Evolutionary conservation across 2,329 filamentous ascomycete species (phyloP), one percentile per base, ranked within the genome.

Genomic region (Penicillium sp.): DNA sequence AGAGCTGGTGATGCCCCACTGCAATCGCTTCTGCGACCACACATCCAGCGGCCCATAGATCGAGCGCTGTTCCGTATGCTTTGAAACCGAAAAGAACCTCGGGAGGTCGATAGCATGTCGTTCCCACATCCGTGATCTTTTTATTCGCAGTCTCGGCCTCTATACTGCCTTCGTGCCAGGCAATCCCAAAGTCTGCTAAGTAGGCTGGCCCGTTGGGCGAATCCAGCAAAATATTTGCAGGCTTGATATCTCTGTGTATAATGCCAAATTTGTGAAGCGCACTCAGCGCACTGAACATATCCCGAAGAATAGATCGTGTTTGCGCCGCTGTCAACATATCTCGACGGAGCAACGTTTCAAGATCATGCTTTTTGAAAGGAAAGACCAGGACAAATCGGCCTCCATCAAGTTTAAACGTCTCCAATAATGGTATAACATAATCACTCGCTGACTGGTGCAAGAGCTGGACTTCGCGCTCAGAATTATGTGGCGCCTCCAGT

Each of bases 51-150:
- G 89, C 91, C 95, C 96, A 99, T 78, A 98, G 88, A 75, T 99
- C 95, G 3, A 98, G 84, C 8, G 86, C 83, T 0, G 85, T 75
- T 2, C 84, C 86, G 72, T 99, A 99, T 0, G 82, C 79, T 54
- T 84, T 87, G 75, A 93, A 85, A 0, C 93, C 95, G 73, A 99
- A 98, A 7, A 99, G 83, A 0, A 93, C 86, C 73, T 99, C 96
- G 0, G 95, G 95, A 0, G 94, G 86, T 21, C 96, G 88, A 78
- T 99, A 99, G 53, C 91, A 87, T 0, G 93, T 94, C 1, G 94
- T 98, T 41, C 95, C 95, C 29, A 99, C 91, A 74, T 99, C 96
- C 7, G 95, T 89, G 56, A 97, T 90, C 77, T 98, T 98, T 58
- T 83, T 71, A 58, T 86, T 75, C 8, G 81, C 72, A 1, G 87